These are phyloP conservation scores for Vigna trinervia DNA, from an alignment of 306 rosid species.

Conservation along the genomic window DNA sequence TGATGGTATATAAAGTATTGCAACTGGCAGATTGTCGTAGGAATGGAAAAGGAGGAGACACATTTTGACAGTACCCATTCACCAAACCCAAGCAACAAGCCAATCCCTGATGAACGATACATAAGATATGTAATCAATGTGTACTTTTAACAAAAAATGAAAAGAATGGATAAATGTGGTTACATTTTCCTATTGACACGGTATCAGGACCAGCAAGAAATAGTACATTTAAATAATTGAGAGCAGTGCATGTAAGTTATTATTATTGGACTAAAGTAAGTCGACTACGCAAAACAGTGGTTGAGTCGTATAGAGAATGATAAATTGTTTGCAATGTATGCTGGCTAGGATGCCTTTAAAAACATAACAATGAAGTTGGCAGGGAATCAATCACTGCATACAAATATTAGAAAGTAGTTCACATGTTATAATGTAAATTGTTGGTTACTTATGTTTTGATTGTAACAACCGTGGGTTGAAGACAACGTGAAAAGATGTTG, in stretches of 20 bases:
- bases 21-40: conserved; percentile 6
- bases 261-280: conserved; percentile 37
- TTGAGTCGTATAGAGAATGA: conserved; percentile 50
- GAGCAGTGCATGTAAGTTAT: conserved; percentile 6
- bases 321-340: conserved; percentile 20
- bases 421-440: conserved; percentile 43
- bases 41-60: not conserved
- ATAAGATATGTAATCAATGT: not conserved
- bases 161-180: conserved; percentile 29
- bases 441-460: conserved; percentile 38
- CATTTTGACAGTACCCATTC: conserved; percentile 11
- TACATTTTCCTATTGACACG: conserved; percentile 12
- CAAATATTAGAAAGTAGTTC: conserved; percentile 50
- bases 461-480: conserved; percentile 33
- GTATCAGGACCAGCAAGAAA: conserved; percentile 16
- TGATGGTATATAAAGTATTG: not conserved
- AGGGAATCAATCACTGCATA: conserved; percentile 37
- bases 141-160: conserved; percentile 5
- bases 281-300: conserved; percentile 44
- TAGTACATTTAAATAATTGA: conserved; percentile 12
- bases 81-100: conserved; percentile 27
- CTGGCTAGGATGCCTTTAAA: conserved; percentile 37
- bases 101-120: conserved; percentile 30
- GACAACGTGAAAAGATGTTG: conserved; percentile 36
- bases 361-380: conserved; percentile 48